A percentile compares a stretch with the other conserved stretches of the same genome.
Conservation (phyloP, 768 basidiomycete species). For the Leccinum ochraceum region DNA sequence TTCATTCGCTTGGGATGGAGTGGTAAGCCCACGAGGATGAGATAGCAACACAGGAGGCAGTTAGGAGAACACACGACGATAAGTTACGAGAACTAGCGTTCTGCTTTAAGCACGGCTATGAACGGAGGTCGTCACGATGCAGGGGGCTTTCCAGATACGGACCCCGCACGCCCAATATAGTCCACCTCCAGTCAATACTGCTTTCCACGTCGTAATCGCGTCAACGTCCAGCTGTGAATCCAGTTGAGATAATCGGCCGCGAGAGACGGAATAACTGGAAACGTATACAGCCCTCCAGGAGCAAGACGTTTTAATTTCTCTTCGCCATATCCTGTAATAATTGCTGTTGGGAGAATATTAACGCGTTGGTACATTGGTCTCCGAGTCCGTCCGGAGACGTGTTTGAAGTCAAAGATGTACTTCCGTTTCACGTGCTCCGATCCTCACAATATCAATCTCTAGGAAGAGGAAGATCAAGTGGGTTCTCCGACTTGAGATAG, state of each 20-base stretch:
- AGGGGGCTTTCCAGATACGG: slow-evolving; percentile 49
- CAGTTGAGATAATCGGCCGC: slow-evolving; percentile 3
- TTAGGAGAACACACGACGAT: slow-evolving; percentile 26
- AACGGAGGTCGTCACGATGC: slow-evolving; percentile 58
- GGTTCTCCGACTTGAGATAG: slow-evolving; percentile 7
- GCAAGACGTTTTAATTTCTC: slow-evolving; percentile 61
- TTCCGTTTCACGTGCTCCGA: slow-evolving; percentile 58
- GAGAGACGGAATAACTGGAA: slow-evolving; percentile 2
- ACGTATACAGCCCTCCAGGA: slow-evolving; percentile 61
- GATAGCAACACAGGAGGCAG: slow-evolving; percentile 32
- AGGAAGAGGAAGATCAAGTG: slow-evolving; percentile 12
- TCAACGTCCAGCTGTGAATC: slow-evolving; percentile 61
- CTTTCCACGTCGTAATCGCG: slow-evolving; percentile 62
- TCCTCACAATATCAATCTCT: slow-evolving; percentile 63
- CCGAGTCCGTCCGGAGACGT: slow-evolving; percentile 36
- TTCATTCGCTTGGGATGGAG: slow-evolving; percentile 22
- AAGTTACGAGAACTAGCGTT: slow-evolving; percentile 30
- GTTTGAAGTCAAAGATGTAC: slow-evolving; percentile 61
- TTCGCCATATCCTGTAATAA: slow-evolving; percentile 54
- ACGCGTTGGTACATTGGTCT: slow-evolving; percentile 50
- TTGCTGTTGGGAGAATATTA: slow-evolving; percentile 65
- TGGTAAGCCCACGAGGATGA: slow-evolving; percentile 31
- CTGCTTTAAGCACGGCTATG: slow-evolving; percentile 59
- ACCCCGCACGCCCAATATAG: slow-evolving; percentile 70
- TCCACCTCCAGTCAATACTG: slow-evolving; percentile 66